Evolutionary conservation across 1,139 yeast genomes (phyloP), one percentile per base, ranked within the genome.

Genomic region (Meyerozyma elateridarum): DNA sequence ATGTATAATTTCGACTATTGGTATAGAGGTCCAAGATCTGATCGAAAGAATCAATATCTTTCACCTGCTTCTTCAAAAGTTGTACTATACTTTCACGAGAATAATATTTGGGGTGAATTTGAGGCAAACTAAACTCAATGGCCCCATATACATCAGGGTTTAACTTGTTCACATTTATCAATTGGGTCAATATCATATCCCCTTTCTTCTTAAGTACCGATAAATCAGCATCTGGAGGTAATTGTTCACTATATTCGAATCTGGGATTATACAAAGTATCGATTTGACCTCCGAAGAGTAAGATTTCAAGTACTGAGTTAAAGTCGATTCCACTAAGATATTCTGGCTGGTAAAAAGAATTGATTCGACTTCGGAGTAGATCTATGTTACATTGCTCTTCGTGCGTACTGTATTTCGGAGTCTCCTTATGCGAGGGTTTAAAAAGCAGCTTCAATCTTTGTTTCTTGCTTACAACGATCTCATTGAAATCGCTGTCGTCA

Each of bases 201-300:
- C 27, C 27, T 15, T 14, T 24, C 27, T 24, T 24, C 18, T 24
- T 24, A 7, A 24, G 12, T 13, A 24, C 11, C 8, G 27, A 13
- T 9, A 15, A 24, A 2, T 17, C 13, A 8, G 13, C 13, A 9
- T 12, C 25, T n/a, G 9, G 11, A 8, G n/a, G 13, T n/a, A 12
- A 12, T 3, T 5, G 11, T 9, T 15, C 25, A 6, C 18, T 15
- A 24, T 24, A 24, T 12, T 14, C 18, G 12, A 15, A 24, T 8
- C 27, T n/a, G 8, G 25, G 20, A 2, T 33, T 27, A 15, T 32
- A 34, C 5, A 36, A 15, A n/a, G 14, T 20, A 5, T 35, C 36
- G 5, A 42, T 19, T 20, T 15, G 7, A 19, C 32, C 41, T 4
- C 46, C 46, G 29, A 41, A 42, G 9, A 41, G 20, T 26, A 37